Conservation (phyloP, 1,139 yeast genomes). For the Yarrowia galli region DNA sequence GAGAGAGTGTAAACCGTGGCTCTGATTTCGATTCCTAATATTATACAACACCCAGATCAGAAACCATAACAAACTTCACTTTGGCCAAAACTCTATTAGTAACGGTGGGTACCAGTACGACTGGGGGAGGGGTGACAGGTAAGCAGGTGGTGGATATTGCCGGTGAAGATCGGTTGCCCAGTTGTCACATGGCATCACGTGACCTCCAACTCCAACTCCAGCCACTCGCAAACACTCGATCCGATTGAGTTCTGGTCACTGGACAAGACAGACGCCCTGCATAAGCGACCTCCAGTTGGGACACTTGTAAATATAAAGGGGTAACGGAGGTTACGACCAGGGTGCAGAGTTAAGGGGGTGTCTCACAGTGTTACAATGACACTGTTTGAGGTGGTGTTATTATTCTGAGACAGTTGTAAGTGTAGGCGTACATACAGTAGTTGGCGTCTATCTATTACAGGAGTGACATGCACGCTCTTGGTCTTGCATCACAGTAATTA, state of each 20-base stretch:
- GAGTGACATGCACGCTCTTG: no score
- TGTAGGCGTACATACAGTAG: no score
- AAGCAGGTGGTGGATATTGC: no score
- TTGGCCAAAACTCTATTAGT: conserved; percentile 2
- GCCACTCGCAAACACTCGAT: neutral
- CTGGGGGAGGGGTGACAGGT: neutral
- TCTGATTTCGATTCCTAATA: neutral
- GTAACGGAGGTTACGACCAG: neutral
- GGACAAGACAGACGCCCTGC: conserved; percentile 10
- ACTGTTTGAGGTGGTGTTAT: no score
- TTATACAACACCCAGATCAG: neutral
- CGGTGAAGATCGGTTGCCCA: no score
- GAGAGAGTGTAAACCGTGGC: neutral
- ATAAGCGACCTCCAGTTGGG: conserved; percentile 30
- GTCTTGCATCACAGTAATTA: no score
- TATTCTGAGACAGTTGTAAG: no score
- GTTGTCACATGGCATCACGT: neutral
- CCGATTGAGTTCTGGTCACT: conserved; percentile 23
- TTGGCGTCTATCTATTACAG: no score
- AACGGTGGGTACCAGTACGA: conserved; percentile 12
- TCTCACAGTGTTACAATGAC: no score
- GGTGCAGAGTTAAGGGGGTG: no score
- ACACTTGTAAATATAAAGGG: conserved; percentile 13
- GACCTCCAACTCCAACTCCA: neutral
- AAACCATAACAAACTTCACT: conserved; percentile 11